phyloP scores from a whole-genome alignment of 106 monocot species.

The Apostasia ramifera region DNA sequence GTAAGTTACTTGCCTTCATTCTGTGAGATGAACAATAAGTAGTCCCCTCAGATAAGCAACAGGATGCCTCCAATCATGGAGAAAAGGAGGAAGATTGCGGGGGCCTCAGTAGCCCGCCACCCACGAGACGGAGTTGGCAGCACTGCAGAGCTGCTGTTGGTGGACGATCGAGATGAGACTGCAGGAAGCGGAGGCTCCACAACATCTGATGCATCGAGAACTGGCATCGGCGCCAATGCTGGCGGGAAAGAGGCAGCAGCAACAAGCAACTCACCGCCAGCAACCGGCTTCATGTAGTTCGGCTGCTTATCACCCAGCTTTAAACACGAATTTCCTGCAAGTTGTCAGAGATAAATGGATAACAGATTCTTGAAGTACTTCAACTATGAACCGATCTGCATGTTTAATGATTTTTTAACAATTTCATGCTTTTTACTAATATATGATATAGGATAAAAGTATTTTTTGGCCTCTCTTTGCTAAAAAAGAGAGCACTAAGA shows the following conservation, averaged over 20 bases:
- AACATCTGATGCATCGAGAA: constrained; percentile 12
- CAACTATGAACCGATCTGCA: too few relatives aligned
- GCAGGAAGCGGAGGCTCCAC: constrained; percentile 23
- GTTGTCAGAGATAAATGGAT: background rate
- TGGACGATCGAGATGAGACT: background rate
- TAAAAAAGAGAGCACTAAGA: too few relatives aligned
- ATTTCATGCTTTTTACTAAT: too few relatives aligned
- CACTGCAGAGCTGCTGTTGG: background rate
- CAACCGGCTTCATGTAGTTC: constrained; percentile 10
- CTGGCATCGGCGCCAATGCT: constrained; percentile 14
- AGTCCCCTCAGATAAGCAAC: background rate
- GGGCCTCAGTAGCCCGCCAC: background rate
- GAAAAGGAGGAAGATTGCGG: background rate
- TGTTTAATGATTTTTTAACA: too few relatives aligned
- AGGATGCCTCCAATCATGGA: background rate
- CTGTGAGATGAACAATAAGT: too few relatives aligned
- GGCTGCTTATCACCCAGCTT: constrained; percentile 9
- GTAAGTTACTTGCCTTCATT: too few relatives aligned
- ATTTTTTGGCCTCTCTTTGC: too few relatives aligned
- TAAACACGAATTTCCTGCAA: constrained; percentile 15
- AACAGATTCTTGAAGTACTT: too few relatives aligned
- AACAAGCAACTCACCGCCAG: background rate
- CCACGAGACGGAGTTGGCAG: background rate
- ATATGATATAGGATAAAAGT: too few relatives aligned
- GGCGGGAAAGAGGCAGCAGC: background rate